Evolutionary conservation across 768 basidiomycete genomes (phyloP), one percentile per base, ranked within the genome.

Genomic region (Mycena vulgaris): DNA sequence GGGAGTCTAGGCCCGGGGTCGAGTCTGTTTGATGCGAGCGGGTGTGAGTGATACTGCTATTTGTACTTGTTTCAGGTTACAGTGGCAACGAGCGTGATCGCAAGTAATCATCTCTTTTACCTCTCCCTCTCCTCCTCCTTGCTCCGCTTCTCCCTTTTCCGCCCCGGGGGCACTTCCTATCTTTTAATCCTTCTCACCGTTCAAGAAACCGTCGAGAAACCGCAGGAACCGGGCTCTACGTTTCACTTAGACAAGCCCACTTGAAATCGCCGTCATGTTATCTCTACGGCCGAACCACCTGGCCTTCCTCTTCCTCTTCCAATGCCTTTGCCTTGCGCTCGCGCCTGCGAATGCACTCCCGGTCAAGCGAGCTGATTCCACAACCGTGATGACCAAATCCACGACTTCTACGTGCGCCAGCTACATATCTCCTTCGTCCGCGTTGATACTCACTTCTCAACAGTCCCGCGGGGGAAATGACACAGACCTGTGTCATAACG

Each of bases 401-500:
- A 85, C 81, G 35, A 83, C 83, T 63, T 76, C 84, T 74, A 87
- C 85, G 89, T 90, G 80, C 79, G 88, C 70, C 30, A 28, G 14
- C 39, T 53, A 56, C 6, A 47, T 59, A 45, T 31, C n/a, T 57
- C 47, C 31, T 45, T 62, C 59, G 70, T 62, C 16, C 37, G 74
- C 69, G 5, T 16, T 21, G 53, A 69, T 57, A 73, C 63, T 73
- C 58, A 75, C 33, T 58, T 63, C 47, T 28, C n/a, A 30, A n/a
- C 69, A 90, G 90, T 60, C 65, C 83, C 51, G 80, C 84, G 64
- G 90, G 91, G 21, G 77, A 79, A 31, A 80, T 89, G 78, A 87
- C 83, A 47, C 83, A 89, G 80, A 89, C 85, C n/a, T 93, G 92
- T 76, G 82, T 85, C 13, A 80, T 89, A 55, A 87, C 87, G 13